Evolutionary conservation across 257 asterid species (phyloP).

Genomic region (Handroanthus guayacan): DNA sequence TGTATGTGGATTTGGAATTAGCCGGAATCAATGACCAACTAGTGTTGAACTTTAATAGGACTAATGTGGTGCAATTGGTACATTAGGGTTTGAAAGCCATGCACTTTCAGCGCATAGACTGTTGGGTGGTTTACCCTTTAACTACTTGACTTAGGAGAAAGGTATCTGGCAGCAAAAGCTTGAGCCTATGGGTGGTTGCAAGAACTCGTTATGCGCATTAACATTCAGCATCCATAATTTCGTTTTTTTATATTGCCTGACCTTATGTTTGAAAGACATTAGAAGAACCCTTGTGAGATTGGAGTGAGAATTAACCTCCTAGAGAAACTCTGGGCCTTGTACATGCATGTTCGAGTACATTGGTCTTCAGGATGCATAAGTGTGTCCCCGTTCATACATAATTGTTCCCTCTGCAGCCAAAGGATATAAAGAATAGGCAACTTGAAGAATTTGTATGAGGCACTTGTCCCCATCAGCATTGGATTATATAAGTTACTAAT

Average conservation of each 20-base stretch:
- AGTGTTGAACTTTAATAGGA: background rate
- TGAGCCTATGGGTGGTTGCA: background rate
- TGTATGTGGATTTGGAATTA: slow-evolving; percentile 19
- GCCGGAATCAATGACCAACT: background rate
- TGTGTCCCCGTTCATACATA: background rate
- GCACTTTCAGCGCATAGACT: background rate
- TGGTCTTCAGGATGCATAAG: background rate
- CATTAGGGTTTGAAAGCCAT: slow-evolving; percentile 21
- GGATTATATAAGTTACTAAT: background rate
- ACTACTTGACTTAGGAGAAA: background rate
- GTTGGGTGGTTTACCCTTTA: background rate
- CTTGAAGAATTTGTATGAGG: background rate
- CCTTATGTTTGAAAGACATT: background rate
- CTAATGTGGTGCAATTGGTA: slow-evolving; percentile 25
- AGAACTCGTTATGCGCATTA: background rate
- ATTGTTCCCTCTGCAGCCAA: background rate
- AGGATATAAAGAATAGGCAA: background rate
- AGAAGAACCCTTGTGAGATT: slow-evolving; percentile 5
- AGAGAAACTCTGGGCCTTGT: background rate
- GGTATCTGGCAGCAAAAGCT: background rate
- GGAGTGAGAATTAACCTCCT: background rate
- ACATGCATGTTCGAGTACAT: background rate
- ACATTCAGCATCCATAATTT: background rate
- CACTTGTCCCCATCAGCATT: background rate
- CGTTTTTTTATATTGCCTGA: background rate